These are phyloP conservation scores for Pseudogymnoascus sp. DNA, from an alignment of 2,329 filamentous ascomycete genomes.

Conservation along the genomic window DNA sequence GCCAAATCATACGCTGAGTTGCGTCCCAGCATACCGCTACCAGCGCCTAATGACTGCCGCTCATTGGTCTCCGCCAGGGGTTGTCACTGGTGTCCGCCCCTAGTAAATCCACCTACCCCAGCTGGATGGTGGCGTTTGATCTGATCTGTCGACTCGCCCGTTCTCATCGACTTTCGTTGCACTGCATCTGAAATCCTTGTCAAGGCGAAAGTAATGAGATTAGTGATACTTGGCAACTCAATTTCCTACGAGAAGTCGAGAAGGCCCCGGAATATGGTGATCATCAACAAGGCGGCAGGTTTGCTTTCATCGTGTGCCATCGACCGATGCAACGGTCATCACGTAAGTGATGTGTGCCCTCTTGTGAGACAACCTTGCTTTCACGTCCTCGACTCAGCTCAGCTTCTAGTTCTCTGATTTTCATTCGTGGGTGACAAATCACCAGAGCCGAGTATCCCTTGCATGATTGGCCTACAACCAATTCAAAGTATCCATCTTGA, in stretches of 20 bases:
- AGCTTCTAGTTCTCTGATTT: not conserved
- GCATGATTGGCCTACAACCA: not conserved
- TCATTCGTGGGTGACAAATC: constrained; percentile 2
- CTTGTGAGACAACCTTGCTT: not conserved
- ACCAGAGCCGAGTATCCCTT: not conserved
- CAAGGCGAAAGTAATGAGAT: not conserved
- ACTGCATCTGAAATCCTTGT: constrained; percentile 4
- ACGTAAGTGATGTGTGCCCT: not conserved
- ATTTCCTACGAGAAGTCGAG: not conserved
- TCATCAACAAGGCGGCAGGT: not conserved
- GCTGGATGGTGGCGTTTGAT: constrained; percentile 3
- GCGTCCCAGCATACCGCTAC: not conserved
- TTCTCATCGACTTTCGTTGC: not conserved
- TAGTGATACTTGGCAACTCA: constrained; percentile 5
- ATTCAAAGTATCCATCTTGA: not conserved
- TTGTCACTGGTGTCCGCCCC: constrained; percentile 4
- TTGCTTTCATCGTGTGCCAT: not conserved
- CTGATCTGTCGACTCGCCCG: constrained; percentile 1
- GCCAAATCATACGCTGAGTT: not conserved
- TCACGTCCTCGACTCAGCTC: not conserved
- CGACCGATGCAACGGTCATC: not conserved
- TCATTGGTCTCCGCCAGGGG: not conserved
- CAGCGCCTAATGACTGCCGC: constrained; percentile 6
- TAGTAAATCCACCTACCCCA: not conserved
- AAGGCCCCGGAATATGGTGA: not conserved